phyloP scores from a whole-genome alignment of 225 moss, liverwort and hornwort genomes.

The Sphagnum contortum region DNA sequence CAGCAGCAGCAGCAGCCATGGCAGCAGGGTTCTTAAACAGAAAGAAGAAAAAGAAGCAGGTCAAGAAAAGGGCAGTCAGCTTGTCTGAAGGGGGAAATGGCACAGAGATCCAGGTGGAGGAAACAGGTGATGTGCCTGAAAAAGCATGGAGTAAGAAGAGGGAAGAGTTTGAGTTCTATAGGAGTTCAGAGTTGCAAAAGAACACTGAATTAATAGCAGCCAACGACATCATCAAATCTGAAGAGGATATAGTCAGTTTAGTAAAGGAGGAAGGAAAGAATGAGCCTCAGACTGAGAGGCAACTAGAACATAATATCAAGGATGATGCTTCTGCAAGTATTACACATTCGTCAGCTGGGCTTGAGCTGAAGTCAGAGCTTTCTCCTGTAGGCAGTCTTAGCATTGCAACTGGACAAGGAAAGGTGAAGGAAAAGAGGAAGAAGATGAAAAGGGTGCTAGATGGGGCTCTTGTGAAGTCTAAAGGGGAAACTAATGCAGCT shows the following conservation, averaged over 20 bases:
- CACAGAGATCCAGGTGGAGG: too few relatives aligned
- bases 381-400: slow-evolving; percentile 12
- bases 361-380: slow-evolving; percentile 6
- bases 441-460: slow-evolving; percentile 6
- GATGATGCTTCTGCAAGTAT: slow-evolving; percentile 1
- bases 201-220: slow-evolving; percentile 8
- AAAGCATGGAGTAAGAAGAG: slow-evolving; percentile 19
- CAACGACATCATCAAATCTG: slow-evolving; percentile 3
- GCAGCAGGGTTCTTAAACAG: not conserved
- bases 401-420: slow-evolving; percentile 7
- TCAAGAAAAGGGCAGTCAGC: not conserved
- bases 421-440: slow-evolving; percentile 10
- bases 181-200: slow-evolving; percentile 20
- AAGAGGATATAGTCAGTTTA: slow-evolving; percentile 2
- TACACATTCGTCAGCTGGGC: slow-evolving; percentile 6
- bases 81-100: not conserved
- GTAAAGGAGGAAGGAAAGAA: slow-evolving; percentile 1
- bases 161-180: slow-evolving; percentile 12
- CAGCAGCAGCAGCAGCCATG: slow-evolving; percentile 3
- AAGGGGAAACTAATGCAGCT: too few relatives aligned
- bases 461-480: not conserved
- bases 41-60: not conserved
- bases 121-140: too few relatives aligned
- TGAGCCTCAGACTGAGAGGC: not conserved
- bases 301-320: not conserved